These are phyloP conservation scores for Neurospora hispaniola DNA, from an alignment of 495 filamentous ascomycete species.

Conservation along the genomic window DNA sequence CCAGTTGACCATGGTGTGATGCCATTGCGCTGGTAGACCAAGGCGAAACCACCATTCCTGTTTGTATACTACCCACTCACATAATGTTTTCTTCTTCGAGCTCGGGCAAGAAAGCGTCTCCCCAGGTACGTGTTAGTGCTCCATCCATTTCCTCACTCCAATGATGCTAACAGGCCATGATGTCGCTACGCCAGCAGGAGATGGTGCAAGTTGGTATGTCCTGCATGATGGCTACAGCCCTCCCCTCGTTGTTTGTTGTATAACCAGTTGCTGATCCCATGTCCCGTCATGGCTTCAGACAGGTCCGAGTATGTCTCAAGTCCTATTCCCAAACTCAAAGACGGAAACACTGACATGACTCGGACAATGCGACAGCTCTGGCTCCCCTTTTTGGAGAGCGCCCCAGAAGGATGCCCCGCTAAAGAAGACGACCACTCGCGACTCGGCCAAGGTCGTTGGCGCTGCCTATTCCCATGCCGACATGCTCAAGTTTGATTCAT, in stretches of 20 bases:
- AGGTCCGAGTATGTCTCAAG: conserved; percentile 47
- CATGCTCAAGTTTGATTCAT: conserved; percentile 72
- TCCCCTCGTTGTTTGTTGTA: not conserved
- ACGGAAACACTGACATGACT: not conserved
- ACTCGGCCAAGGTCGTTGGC: conserved; percentile 74
- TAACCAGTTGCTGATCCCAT: conserved; percentile 19
- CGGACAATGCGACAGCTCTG: conserved; percentile 40
- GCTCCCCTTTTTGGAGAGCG: conserved; percentile 85
- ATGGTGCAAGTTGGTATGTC: conserved; percentile 96
- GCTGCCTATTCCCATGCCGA: conserved; percentile 95
- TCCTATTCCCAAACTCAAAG: not conserved
- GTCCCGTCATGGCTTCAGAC: conserved; percentile 30
- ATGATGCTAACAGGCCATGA: conserved; percentile 17
- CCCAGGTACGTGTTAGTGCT: conserved; percentile 49
- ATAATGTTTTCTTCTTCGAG: conserved; percentile 47
- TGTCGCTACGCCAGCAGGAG: conserved; percentile 50
- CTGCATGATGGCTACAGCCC: conserved; percentile 13
- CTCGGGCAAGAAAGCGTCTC: conserved; percentile 56
- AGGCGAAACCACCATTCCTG: not conserved
- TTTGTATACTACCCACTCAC: not conserved
- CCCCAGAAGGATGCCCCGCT: conserved; percentile 40
- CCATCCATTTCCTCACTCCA: too few species aligned
- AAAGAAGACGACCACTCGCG: conserved; percentile 46
- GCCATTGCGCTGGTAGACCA: not conserved
- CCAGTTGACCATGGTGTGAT: not conserved